Evolutionary conservation across 2,329 filamentous ascomycete species (phyloP), one percentile per base, ranked within the genome.

Genomic region (Pseudocercospora pini-densiflorae): DNA sequence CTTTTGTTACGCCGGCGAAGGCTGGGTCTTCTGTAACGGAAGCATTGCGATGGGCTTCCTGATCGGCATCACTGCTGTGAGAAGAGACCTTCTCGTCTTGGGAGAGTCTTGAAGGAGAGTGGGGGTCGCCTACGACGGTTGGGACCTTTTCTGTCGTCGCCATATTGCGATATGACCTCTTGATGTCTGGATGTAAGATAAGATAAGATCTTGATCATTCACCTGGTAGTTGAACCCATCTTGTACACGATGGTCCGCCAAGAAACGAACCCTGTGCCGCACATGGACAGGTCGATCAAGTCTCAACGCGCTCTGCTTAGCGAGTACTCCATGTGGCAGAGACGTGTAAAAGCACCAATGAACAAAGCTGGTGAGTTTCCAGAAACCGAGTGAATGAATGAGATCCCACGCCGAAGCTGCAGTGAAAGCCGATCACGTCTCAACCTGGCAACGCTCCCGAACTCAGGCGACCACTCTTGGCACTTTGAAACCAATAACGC

Each of bases 1-100:
- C 72, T 60, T 71, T 72, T 45, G 59, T 69, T 31, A 73, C 65
- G 23, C 71, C 70, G 19, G 54, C 59, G 40, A 16, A 45, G 40
- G 40, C 40, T 45, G 40, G 40, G 40, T 45, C 40, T 45, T 45
- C 40, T 45, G 40, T 9, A 12, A 19, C 40, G 40, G 14, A 16
- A 19, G 40, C 40, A 19, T 16, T 45, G 8, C 29, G 29, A 31
- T 31, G 29, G 40, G 40, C 40, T 16, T 45, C 40, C 19, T 45
- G 14, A 12, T 45, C 19, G 40, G 40, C 40, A 16, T 45, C 40
- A 12, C 19, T 45, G 40, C 40, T 45, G 40, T 45, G 14, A 5
- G 40, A 45, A 45, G 29, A 31, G 29, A 31, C 29, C n/a, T 45
- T 45, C 40, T 45, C 40, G 40, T 45, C 40, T 45, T 45, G 40